These are phyloP conservation scores for Capsicum rhomboideum DNA, from an alignment of 257 asterid genomes.

Conservation along the genomic window DNA sequence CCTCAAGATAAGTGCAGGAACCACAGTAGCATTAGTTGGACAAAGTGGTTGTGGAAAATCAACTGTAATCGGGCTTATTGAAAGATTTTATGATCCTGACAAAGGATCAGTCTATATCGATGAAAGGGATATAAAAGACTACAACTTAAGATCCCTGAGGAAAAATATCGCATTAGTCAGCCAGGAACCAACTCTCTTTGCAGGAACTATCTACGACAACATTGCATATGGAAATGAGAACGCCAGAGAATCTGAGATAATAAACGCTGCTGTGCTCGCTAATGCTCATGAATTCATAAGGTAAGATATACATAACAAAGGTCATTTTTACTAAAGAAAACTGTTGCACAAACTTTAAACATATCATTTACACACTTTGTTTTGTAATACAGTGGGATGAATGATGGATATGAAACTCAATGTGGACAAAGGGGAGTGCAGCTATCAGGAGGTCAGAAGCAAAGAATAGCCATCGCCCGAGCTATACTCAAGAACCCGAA, in stretches of 20 bases:
- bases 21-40: slow-evolving; percentile 78
- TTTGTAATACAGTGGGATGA: slow-evolving; percentile 50
- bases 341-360: neutral
- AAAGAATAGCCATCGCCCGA: slow-evolving; percentile 69
- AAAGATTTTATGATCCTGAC: slow-evolving; percentile 70
- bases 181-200: slow-evolving; percentile 74
- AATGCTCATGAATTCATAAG: slow-evolving; percentile 76
- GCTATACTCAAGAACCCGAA: slow-evolving; percentile 70
- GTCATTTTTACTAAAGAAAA: neutral
- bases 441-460: slow-evolving; percentile 79
- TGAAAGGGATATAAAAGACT: slow-evolving; percentile 52
- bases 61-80: slow-evolving; percentile 57
- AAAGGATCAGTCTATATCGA: slow-evolving; percentile 57
- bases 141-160: slow-evolving; percentile 50
- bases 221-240: slow-evolving; percentile 50
- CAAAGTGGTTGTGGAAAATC: slow-evolving; percentile 96
- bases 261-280: slow-evolving; percentile 67
- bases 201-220: slow-evolving; percentile 60
- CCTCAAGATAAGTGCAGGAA: slow-evolving; percentile 51
- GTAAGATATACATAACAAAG: neutral
- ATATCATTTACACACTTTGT: neutral
- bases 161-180: slow-evolving; percentile 71
- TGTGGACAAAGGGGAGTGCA: slow-evolving; percentile 80
- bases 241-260: slow-evolving; percentile 41
- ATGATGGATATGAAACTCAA: slow-evolving; percentile 62